Evolutionary conservation across 140 eudicot species (phyloP).

Genomic region (Erigeron philadelphicus): DNA sequence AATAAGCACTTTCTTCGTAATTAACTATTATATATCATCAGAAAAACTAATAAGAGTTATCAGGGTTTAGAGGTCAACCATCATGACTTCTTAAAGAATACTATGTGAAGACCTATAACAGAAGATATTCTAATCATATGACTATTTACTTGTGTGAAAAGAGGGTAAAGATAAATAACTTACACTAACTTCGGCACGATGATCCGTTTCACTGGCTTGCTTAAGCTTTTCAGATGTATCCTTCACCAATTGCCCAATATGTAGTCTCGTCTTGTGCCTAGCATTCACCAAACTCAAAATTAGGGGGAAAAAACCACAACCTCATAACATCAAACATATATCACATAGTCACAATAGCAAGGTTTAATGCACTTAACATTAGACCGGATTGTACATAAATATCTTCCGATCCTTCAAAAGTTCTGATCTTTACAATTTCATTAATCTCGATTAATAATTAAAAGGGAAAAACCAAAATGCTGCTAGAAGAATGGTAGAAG

Average conservation of each 20-base stretch:
- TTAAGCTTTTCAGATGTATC: constrained; percentile 78
- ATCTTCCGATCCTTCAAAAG: too few relatives aligned
- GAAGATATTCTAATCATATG: neutral
- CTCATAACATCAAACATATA: neutral
- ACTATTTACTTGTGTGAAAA: neutral
- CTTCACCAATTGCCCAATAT: constrained; percentile 75
- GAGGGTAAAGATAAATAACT: constrained; percentile 18
- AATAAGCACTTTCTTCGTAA: neutral
- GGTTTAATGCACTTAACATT: neutral
- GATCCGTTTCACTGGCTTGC: constrained; percentile 79
- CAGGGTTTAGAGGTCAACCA: neutral
- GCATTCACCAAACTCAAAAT: constrained; percentile 15
- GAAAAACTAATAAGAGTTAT: neutral
- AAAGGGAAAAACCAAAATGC: too few relatives aligned
- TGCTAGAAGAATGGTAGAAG: too few relatives aligned
- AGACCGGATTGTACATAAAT: neutral
- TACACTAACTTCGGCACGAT: constrained; percentile 61
- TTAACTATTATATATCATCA: neutral
- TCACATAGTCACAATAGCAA: neutral
- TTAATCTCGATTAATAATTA: too few relatives aligned
- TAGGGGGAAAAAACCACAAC: constrained; percentile 3
- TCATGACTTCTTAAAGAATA: neutral
- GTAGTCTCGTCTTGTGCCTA: constrained; percentile 75
- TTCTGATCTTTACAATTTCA: too few relatives aligned
- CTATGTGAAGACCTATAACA: neutral